Evolutionary conservation across 768 basidiomycete species (phyloP).

Genomic region (Trametes cubensis): DNA sequence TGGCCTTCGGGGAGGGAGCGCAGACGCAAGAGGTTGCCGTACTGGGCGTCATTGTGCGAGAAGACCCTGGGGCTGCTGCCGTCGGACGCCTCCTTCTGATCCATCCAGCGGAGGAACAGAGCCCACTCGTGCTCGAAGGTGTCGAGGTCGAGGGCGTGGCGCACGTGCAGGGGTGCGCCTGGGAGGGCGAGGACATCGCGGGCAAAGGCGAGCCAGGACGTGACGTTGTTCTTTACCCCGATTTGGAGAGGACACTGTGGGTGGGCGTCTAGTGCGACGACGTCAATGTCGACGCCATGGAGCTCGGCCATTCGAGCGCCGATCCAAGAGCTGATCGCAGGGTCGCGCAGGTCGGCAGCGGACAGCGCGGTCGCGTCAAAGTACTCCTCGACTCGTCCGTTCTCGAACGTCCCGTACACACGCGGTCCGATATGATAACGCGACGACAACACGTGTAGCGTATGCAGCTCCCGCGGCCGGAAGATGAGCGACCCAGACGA

Average conservation of each 20-base stretch:
- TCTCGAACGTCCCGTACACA: constrained; percentile 93
- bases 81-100: constrained; percentile 56
- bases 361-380: constrained; percentile 86
- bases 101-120: constrained; percentile 71
- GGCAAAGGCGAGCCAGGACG: constrained; percentile 71
- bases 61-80: constrained; percentile 72
- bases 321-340: constrained; percentile 79
- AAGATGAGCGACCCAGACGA: constrained; percentile 87
- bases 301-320: constrained; percentile 96
- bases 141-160: constrained; percentile 63
- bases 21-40: constrained; percentile 86
- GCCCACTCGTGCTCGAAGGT: constrained; percentile 65
- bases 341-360: constrained; percentile 76
- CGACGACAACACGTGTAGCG: constrained; percentile 87
- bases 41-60: constrained; percentile 95
- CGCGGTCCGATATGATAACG: constrained; percentile 87
- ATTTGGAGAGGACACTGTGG: no score
- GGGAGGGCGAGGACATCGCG: constrained; percentile 73
- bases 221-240: constrained; percentile 66
- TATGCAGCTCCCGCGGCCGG: constrained; percentile 82
- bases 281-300: constrained; percentile 84
- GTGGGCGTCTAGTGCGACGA: constrained; percentile 54
- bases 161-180: constrained; percentile 46
- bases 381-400: constrained; percentile 95
- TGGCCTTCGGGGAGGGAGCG: constrained; percentile 54